phyloP scores from a whole-genome alignment of 2,329 filamentous ascomycete species.

The Fusarium phyllophilum region DNA sequence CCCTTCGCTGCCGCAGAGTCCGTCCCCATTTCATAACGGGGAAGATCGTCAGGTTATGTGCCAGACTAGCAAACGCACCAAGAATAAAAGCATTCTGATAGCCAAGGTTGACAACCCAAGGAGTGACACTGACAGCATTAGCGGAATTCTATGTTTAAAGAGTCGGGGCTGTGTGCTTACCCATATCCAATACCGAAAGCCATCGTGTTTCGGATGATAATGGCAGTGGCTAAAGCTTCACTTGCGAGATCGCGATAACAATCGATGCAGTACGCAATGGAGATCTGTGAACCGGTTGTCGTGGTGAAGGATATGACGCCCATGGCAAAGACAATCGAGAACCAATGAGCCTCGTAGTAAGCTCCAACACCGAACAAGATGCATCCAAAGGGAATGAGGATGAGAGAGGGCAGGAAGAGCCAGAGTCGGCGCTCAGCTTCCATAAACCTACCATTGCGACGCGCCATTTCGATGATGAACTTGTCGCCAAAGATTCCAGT shows the following conservation, averaged over 20 bases:
- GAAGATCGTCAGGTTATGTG: background rate
- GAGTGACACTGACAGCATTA: background rate
- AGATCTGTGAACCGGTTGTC: background rate
- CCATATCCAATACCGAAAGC: background rate
- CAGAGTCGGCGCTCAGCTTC: background rate
- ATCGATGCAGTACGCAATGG: background rate
- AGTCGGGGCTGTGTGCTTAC: background rate
- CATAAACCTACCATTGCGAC: background rate
- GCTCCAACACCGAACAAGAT: background rate
- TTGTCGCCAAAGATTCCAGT: background rate
- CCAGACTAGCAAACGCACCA: background rate
- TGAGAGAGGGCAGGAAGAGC: background rate
- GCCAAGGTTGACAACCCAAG: background rate
- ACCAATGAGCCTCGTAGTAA: background rate
- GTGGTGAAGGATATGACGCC: background rate
- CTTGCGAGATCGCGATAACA: background rate
- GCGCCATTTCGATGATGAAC: background rate
- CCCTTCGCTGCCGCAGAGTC: background rate
- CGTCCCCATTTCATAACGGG: background rate
- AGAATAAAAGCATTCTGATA: background rate
- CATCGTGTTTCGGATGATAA: background rate
- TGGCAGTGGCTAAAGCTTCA: background rate
- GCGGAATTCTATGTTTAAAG: background rate
- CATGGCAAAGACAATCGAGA: background rate
- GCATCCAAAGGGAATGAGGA: background rate